phyloP scores from a whole-genome alignment of 2,329 filamentous ascomycete species.

The Fonsecaea erecta region DNA sequence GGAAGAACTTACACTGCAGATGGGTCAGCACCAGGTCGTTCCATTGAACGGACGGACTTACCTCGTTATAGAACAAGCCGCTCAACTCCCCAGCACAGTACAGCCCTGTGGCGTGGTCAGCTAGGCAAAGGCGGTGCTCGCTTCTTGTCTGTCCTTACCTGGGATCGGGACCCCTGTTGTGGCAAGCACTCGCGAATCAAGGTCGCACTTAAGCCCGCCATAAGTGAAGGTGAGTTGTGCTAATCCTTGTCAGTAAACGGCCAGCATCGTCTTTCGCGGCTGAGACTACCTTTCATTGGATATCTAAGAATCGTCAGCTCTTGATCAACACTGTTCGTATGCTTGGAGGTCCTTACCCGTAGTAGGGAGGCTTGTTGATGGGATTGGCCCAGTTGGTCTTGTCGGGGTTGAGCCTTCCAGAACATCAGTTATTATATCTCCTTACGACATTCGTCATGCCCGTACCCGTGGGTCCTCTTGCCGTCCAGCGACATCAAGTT shows the following conservation, averaged over 20 bases:
- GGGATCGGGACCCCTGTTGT: conserved; percentile 49
- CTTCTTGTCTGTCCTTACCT: conserved; percentile 14
- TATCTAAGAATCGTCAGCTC: conserved; percentile 29
- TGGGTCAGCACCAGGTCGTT: not conserved
- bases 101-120: conserved; percentile 34
- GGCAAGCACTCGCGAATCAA: conserved; percentile 46
- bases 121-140: not conserved
- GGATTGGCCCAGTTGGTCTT: conserved; percentile 49
- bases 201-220: conserved; percentile 45
- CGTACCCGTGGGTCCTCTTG: conserved; percentile 44
- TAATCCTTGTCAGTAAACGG: conserved; percentile 5
- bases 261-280: not conserved
- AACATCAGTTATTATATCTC: not conserved
- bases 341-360: conserved; percentile 38
- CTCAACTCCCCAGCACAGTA: conserved; percentile 33
- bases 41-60: conserved; percentile 7
- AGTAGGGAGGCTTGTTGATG: conserved; percentile 46
- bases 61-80: conserved; percentile 33
- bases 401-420: conserved; percentile 42
- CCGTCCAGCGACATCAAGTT: conserved; percentile 47
- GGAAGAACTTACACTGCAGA: conserved; percentile 17
- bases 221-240: conserved; percentile 43
- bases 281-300: conserved; percentile 31
- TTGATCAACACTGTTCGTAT: not conserved
- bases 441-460: not conserved